Base-by-base conservation (phyloP, 208 protist genomes). In the Leishmania guyanensis region DNA sequence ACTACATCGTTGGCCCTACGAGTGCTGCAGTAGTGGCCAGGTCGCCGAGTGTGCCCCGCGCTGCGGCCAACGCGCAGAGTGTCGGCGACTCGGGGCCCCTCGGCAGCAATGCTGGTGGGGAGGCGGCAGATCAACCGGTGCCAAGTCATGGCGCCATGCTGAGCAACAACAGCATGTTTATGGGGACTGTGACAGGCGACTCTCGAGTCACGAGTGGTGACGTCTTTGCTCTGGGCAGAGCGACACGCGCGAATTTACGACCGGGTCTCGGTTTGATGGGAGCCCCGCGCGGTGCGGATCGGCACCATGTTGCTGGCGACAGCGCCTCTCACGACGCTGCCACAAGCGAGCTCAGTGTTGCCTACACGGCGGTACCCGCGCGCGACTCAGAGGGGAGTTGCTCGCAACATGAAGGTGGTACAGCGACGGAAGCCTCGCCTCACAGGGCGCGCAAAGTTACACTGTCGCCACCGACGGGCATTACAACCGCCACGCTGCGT, bases 191-290 rank as follows among this genome's bases (percentile, higher is more conserved):
- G 33, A 60, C 75, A 5, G 68, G 53, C 3, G 39, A 53, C 16
- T 68, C 56, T n/a, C 51, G 72, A 5, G 68, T 33, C 0, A 54
- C 75, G 1, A 48, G 39, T 1, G 80, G 80, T 22, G 80, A 84
- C 56, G 75, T 84, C 56, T 84, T 84, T n/a, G 62, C 75, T 46
- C 69, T 80, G 26, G 75, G 80, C 66, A 70, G 80, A 48, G 50
- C 29, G 14, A 66, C 80, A 3, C 66, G 75, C 4, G 14, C 66
- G 51, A 5, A 33, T 12, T 46, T 71, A 50, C 69, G 75, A 54
- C 58, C 80, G 33, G 39, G 14, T 39, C 58, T 50, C 22, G 66
- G 64, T 4, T 53, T 60, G 72, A 43, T 39, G 43, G 50, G 72
- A 26, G 48, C 48, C 53, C 26, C 16, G 53, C 33, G 48, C 10